A percentile compares a stretch with the other conserved stretches of the same genome.
Conservation (phyloP, 176 grass and related monocot species). For the Oryza rufipogon region DNA sequence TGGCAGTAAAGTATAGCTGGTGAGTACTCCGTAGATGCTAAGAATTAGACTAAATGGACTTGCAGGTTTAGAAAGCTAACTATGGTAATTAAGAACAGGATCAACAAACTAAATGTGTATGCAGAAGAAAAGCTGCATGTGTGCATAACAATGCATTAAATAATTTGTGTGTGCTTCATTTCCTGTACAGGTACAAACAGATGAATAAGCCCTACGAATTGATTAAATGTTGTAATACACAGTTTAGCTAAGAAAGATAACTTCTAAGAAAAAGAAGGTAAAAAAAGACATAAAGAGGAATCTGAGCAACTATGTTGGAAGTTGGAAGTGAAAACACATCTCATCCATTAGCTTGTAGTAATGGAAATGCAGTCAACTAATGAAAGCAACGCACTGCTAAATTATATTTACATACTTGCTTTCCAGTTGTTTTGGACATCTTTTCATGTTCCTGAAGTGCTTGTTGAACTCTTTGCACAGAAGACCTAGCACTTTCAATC, state of each 20-base stretch:
- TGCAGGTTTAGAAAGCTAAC: conserved; percentile 12
- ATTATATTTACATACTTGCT: conserved; percentile 57
- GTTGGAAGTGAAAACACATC: not conserved
- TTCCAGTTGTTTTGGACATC: conserved; percentile 47
- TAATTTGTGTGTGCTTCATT: conserved; percentile 11
- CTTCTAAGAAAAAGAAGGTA: conserved; percentile 29
- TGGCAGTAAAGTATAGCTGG: not conserved
- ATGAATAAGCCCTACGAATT: conserved; percentile 23
- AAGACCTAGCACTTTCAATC: conserved; percentile 67
- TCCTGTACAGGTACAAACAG: not conserved
- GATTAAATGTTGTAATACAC: not conserved
- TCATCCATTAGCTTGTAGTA: conserved; percentile 10
- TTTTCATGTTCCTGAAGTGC: conserved; percentile 77
- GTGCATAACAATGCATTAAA: not conserved
- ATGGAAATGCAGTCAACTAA: conserved; percentile 27
- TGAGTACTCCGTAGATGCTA: not conserved
- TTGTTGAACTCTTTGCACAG: conserved; percentile 80
- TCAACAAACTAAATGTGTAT: conserved; percentile 19
- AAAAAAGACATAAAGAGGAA: not conserved
- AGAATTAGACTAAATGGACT: conserved; percentile 17
- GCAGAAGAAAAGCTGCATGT: not conserved
- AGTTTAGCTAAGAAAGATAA: conserved; percentile 18
- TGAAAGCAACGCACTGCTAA: not conserved
- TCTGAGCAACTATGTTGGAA: not conserved
- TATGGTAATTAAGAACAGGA: conserved; percentile 1